Percentiles rank a stretch among this genome's conserved stretches.
phyloP scores from a whole-genome alignment of 2,329 filamentous ascomycete species.

The Aspergillus niger region DNA sequence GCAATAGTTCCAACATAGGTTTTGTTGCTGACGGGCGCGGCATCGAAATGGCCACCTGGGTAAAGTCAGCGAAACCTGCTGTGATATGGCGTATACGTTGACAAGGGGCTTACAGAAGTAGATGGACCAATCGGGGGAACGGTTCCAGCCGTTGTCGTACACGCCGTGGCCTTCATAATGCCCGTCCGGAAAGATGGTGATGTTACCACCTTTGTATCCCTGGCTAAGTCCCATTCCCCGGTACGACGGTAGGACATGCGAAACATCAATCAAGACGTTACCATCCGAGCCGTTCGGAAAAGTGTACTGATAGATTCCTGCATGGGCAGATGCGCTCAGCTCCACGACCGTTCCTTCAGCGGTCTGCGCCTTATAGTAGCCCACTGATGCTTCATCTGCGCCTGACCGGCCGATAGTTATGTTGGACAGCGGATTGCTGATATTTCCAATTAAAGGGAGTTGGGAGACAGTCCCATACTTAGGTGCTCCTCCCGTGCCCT shows the following conservation, averaged over 20 bases:
- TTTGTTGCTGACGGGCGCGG: conserved; percentile 32
- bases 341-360: conserved; percentile 60
- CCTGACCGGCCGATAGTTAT: conserved; percentile 58
- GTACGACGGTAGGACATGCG: conserved; percentile 65
- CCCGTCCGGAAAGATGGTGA: conserved; percentile 54
- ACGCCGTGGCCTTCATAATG: conserved; percentile 63
- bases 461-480: conserved; percentile 69
- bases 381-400: conserved; percentile 57
- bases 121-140: conserved; percentile 55
- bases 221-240: conserved; percentile 64
- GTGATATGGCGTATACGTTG: background rate
- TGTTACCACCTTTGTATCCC: conserved; percentile 62
- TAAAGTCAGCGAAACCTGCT: background rate
- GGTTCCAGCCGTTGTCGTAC: conserved; percentile 70
- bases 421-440: conserved; percentile 58
- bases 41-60: conserved; percentile 62
- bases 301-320: conserved; percentile 58
- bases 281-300: conserved; percentile 51
- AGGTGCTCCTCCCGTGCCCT: conserved; percentile 67
- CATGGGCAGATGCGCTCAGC: conserved; percentile 57
- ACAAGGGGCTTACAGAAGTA: conserved; percentile 30
- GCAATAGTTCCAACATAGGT: conserved; percentile 31
- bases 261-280: conserved; percentile 64
- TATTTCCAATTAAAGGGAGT: conserved; percentile 55
- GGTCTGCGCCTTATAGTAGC: conserved; percentile 62